Percentiles rank a stretch among this genome's conserved stretches.
These are phyloP conservation scores for Ephemerocybe angulata DNA, from an alignment of 768 basidiomycete species.

Conservation along the genomic window DNA sequence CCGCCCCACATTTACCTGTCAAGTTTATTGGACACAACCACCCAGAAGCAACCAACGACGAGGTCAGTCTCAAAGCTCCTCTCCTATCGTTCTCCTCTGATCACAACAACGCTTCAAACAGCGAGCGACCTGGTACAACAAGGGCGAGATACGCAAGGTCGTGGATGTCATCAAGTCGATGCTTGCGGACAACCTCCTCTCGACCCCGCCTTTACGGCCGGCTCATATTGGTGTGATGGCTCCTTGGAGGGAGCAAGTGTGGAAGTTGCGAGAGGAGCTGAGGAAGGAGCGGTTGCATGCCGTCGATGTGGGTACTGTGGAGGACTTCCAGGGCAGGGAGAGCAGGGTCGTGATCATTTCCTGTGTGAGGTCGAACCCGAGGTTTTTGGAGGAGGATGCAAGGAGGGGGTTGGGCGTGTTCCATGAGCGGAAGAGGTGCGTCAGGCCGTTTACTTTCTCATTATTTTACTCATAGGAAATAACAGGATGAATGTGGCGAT, in stretches of 20 bases:
- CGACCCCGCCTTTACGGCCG: constrained; percentile 37
- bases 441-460: background rate
- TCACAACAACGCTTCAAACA: constrained; percentile 13
- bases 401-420: constrained; percentile 44
- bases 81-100: background rate
- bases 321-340: constrained; percentile 54
- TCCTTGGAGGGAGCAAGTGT: constrained; percentile 51
- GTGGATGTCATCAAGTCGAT: constrained; percentile 38
- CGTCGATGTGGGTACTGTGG: constrained; percentile 52
- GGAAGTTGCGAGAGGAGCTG: constrained; percentile 44
- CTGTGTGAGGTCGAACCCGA: constrained; percentile 42
- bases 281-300: constrained; percentile 37
- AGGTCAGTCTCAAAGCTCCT: constrained; percentile 26
- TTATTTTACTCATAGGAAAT: background rate
- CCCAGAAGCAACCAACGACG: constrained; percentile 43
- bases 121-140: constrained; percentile 50
- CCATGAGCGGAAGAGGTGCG: constrained; percentile 44
- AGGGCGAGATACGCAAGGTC: constrained; percentile 41
- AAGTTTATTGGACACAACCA: constrained; percentile 41
- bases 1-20: constrained; percentile 38
- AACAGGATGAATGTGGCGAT: constrained; percentile 53
- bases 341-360: constrained; percentile 49
- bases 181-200: constrained; percentile 30
- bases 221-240: constrained; percentile 49
- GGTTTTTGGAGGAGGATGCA: constrained; percentile 47